Conservation (phyloP, 306 rosid species). For the Myrica gale region DNA sequence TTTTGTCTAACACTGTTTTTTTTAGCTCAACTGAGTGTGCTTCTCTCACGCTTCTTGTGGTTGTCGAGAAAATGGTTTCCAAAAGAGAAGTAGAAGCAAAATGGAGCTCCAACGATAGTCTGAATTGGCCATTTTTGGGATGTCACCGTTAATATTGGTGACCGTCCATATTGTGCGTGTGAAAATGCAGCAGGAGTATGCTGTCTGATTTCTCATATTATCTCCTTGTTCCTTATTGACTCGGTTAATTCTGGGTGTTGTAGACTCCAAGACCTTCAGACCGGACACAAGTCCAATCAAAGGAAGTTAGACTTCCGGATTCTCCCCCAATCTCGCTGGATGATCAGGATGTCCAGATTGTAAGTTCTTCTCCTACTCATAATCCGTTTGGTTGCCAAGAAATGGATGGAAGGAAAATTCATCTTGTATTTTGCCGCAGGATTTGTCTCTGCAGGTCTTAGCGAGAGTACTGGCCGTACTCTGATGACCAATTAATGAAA, state of each 20-base stretch:
- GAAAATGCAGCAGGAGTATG: background rate
- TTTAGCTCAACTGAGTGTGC: background rate
- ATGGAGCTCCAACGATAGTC: background rate
- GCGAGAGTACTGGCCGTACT: background rate
- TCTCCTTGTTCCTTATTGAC: background rate
- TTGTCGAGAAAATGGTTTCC: background rate
- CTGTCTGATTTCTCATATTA: background rate
- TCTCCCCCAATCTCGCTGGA: slow-evolving; percentile 77
- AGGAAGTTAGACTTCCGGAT: slow-evolving; percentile 70
- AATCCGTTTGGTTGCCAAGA: background rate
- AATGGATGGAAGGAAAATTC: background rate
- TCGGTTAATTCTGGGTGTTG: slow-evolving; percentile 12
- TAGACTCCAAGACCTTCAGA: slow-evolving; percentile 82
- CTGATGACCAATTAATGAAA: background rate
- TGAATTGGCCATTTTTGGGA: slow-evolving; percentile 3
- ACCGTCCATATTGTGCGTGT: background rate
- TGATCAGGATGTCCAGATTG: slow-evolving; percentile 84
- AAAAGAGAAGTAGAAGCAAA: background rate
- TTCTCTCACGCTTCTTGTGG: background rate
- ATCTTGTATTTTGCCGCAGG: background rate
- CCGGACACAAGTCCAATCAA: slow-evolving; percentile 79
- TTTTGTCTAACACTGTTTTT: background rate
- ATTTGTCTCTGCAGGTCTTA: background rate
- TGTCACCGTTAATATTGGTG: background rate
- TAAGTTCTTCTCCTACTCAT: slow-evolving; percentile 37